Percentiles rank a stretch among this genome's conserved stretches.
These are phyloP conservation scores for Marasmius sp. DNA, from an alignment of 1,284 basidiomycete genomes.

Conservation along the genomic window DNA sequence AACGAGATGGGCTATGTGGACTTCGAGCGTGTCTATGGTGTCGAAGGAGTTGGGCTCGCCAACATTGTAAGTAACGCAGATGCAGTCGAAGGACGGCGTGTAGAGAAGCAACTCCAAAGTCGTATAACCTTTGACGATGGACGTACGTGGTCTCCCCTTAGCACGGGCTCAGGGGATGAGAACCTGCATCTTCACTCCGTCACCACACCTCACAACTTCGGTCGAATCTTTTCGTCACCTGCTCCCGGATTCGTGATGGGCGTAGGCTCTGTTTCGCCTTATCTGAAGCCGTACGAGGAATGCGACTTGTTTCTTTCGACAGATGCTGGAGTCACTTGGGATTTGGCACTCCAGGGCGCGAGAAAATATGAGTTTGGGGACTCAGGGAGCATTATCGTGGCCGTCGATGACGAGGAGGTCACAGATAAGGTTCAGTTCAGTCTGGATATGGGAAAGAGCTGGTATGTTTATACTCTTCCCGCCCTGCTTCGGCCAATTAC, in stretches of 20 bases:
- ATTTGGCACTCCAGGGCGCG: constrained; percentile 74
- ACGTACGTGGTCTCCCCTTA: constrained; percentile 62
- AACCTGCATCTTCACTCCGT: constrained; percentile 92
- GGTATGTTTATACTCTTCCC: constrained; percentile 52
- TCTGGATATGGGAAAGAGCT: constrained; percentile 82
- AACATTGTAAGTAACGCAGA: constrained; percentile 85
- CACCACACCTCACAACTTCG: constrained; percentile 88
- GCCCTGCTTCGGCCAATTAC: no score
- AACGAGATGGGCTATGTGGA: constrained; percentile 90
- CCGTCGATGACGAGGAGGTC: constrained; percentile 86
- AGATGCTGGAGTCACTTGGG: constrained; percentile 89
- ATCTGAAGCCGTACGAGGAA: constrained; percentile 78
- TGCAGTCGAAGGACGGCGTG: constrained; percentile 70
- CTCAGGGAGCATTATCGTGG: constrained; percentile 80
- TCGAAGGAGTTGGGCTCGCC: constrained; percentile 93
- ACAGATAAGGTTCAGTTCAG: constrained; percentile 79
- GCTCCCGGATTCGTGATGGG: constrained; percentile 96
- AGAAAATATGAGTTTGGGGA: constrained; percentile 98
- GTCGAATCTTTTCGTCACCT: constrained; percentile 90
- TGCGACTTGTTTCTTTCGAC: constrained; percentile 93
- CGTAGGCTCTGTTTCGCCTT: constrained; percentile 83
- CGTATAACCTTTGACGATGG: constrained; percentile 93
- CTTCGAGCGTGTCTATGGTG: constrained; percentile 87
- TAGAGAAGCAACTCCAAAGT: constrained; percentile 69
- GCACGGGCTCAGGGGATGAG: constrained; percentile 47